Evolutionary conservation across 805 yeast genomes (phyloP), one percentile per base, ranked within the genome.

Genomic region (Hanseniaspora lachancei): DNA sequence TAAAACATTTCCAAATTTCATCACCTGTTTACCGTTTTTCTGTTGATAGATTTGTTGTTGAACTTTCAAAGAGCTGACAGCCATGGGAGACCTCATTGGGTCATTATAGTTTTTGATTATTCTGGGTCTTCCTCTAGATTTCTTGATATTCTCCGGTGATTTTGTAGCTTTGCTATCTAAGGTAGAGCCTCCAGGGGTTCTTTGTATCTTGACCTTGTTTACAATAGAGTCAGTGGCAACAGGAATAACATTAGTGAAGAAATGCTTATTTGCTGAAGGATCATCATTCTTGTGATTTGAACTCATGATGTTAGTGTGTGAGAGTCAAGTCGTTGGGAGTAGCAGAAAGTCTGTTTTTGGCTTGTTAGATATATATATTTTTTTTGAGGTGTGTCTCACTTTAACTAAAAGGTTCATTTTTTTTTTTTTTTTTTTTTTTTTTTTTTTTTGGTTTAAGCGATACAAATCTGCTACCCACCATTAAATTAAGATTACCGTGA

Each of bases 71-170:
- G 72, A 68, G 2, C 70, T 64, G 24, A 62, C 63, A 4, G 72
- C 72, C 70, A 68, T 68, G 21, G 72, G 72, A 16, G 67, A 63
- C 52, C 66, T 63, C 61, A 67, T 58, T 13, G 71, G 71, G 53
- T 68, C 63, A 10, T 62, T 61, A 47, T 68, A 68, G 29, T 65
- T 62, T 57, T 67, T 68, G 13, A 65, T 62, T 12, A 68, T 63
- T 15, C 68, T 66, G 8, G 72, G 72, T 62, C 72, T 63, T 5
- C 72, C 72, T 57, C 72, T 62, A 44, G 63, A 64, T 54, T 58
- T 63, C 27, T 39, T 44, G 32, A 20, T 32, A 12, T 13, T 50
- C 16, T 24, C 18, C 18, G 36, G 53, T 9, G 34, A n/a, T 40
- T 38, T 40, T 27, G 16, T 7, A 6, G 18, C n/a, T 35, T 41